Base-by-base conservation (phyloP, 129 eudicot genomes). In the Tanacetum coccineum region DNA sequence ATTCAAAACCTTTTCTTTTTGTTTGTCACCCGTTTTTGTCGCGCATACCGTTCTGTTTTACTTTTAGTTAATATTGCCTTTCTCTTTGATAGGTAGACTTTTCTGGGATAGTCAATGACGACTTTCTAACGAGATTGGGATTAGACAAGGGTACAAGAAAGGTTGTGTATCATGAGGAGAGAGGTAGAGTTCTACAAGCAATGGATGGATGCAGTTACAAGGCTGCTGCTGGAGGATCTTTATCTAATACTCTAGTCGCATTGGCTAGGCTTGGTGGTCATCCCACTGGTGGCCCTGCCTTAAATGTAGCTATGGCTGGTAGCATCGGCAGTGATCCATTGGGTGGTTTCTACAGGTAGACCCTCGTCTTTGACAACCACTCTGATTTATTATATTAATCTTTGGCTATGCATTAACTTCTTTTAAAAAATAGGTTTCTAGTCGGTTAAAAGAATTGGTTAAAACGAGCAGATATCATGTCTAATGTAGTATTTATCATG, bases 181-280 rank as follows among this genome's bases (percentile, higher is more conserved):
- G 99, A 55, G 99, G 99, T 53, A 77, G 85, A 66, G 96, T 88
- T 69, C 70, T 93, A 67, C 84, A 81, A 62, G 99, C 96, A 59
- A 93, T 93, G 99, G 99, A 93, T 75, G 99, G 99, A 22, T 88
- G 99, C 84, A 88, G 81, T 78, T 93, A 93, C 70, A 93, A 93
- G 82, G 99, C 99, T 15, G 99, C 99, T 13, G 96, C 99, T 61
- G 99, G 99, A 61, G 99, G 99, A 36, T 93, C 99, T 54, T 83
- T 93, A 55, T 93, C 99, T 6, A 93, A 93, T 73, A 93, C 85
- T 39, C 81, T 93, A n/a, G 99, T 93, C n/a, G 96, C 99, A 11
- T 87, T 93, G 82, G 96, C 99, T 44, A 78, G 99, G 85, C 99
- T 93, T 71, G 98, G 98, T 26, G 86, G 79, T 67, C 95, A 79